phyloP scores from a whole-genome alignment of 495 filamentous ascomycete species.

The Choiromyces venosus region DNA sequence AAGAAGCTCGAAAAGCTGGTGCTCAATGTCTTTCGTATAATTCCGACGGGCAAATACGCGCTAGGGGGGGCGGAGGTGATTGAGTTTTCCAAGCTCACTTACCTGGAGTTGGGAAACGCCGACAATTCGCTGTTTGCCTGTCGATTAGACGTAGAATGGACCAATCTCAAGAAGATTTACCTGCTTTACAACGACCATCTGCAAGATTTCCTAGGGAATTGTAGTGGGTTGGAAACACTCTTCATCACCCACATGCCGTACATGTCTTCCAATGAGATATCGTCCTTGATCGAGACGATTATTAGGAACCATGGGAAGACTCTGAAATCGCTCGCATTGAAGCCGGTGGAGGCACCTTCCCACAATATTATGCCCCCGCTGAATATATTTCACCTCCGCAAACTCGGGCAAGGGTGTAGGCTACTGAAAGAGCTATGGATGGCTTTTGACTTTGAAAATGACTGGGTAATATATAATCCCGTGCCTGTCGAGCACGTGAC shows the following conservation, averaged over 20 bases:
- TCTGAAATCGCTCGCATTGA: neutral
- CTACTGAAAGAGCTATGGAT: neutral
- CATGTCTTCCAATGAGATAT: neutral
- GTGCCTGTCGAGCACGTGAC: neutral
- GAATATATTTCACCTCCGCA: neutral
- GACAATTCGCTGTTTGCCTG: neutral
- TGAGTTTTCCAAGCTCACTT: neutral
- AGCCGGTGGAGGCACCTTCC: neutral
- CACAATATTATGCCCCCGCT: neutral
- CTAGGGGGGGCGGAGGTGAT: neutral
- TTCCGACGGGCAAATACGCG: neutral
- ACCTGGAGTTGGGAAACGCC: neutral
- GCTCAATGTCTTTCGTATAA: neutral
- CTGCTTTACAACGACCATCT: neutral
- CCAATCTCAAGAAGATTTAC: neutral
- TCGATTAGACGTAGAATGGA: neutral
- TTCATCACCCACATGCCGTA: neutral
- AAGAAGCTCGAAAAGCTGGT: neutral
- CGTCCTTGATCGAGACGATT: neutral
- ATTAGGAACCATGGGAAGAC: neutral
- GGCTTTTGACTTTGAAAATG: conserved; percentile 1
- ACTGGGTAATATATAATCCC: neutral
- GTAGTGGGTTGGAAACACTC: neutral
- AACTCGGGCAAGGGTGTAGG: neutral
- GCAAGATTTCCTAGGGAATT: neutral